Percentiles rank a stretch among this genome's conserved stretches.
phyloP scores from a whole-genome alignment of 495 filamentous ascomycete genomes.

The Filosporella fistucella region DNA sequence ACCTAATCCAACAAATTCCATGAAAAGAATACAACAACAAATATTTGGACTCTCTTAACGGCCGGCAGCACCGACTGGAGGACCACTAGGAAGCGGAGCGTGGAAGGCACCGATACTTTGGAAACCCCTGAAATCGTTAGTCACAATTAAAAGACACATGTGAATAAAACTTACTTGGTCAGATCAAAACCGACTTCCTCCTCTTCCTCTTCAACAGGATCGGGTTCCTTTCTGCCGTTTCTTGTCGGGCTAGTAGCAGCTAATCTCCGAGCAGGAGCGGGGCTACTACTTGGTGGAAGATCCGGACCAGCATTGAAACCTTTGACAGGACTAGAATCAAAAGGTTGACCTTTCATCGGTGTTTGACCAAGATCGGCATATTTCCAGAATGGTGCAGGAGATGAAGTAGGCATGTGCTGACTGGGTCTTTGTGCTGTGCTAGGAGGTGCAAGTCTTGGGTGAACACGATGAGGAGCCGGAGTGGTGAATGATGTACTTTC shows the following conservation, averaged over 20 bases:
- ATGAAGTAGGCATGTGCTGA: slow-evolving; percentile 91
- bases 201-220: slow-evolving; percentile 50
- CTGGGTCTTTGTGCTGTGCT: slow-evolving; percentile 87
- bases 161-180: slow-evolving; percentile 15
- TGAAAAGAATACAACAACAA: too few relatives aligned
- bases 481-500: slow-evolving; percentile 64
- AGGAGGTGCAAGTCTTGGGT: slow-evolving; percentile 80
- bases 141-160: background rate
- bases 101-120: slow-evolving; percentile 68
- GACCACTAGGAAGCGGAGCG: slow-evolving; percentile 18
- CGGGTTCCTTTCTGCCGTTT: slow-evolving; percentile 8
- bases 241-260: slow-evolving; percentile 27
- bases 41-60: too few relatives aligned
- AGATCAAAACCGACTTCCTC: slow-evolving; percentile 35
- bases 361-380: slow-evolving; percentile 75
- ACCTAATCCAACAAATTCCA: too few relatives aligned
- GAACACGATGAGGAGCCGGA: slow-evolving; percentile 77
- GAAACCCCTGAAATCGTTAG: slow-evolving; percentile 54
- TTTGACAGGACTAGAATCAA: slow-evolving; percentile 47
- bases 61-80: too few relatives aligned
- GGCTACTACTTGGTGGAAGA: slow-evolving; percentile 57
- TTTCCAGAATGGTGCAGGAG: slow-evolving; percentile 97
- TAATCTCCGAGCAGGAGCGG: slow-evolving; percentile 19
- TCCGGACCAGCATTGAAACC: slow-evolving; percentile 24
- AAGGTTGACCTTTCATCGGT: slow-evolving; percentile 53